These are phyloP conservation scores for Phytopythium delawarense DNA, from an alignment of 352 stramenopile species.

Conservation along the genomic window DNA sequence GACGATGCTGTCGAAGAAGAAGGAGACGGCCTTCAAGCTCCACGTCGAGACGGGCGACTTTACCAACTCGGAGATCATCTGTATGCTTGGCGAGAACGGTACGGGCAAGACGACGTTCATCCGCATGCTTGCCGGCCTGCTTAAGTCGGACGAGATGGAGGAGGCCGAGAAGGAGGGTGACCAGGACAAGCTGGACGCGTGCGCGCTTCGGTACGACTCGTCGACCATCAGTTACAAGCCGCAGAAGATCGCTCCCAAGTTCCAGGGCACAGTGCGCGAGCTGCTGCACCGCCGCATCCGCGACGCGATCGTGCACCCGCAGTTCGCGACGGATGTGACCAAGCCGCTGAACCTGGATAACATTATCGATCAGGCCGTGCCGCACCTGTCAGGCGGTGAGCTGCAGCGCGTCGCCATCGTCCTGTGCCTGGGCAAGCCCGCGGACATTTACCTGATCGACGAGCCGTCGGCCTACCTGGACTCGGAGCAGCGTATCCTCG, in stretches of 20 bases:
- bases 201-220: constrained; percentile 76
- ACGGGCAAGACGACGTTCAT: constrained; percentile 99
- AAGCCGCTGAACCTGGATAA: constrained; percentile 97
- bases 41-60: constrained; percentile 98
- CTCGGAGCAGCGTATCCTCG: constrained; percentile 99
- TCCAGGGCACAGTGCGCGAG: constrained; percentile 95
- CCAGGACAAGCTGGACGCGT: constrained; percentile 69
- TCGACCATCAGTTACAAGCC: constrained; percentile 97
- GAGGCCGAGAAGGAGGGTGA: constrained; percentile 67
- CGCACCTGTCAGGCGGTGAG: constrained; percentile 98
- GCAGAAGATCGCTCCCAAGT: constrained; percentile 97
- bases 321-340: constrained; percentile 99
- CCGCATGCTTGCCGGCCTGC: constrained; percentile 97
- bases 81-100: constrained; percentile 98
- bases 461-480: constrained; percentile 99
- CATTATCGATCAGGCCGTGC: constrained; percentile 98
- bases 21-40: constrained; percentile 94
- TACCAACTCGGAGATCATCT: constrained; percentile 99
- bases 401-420: constrained; percentile 99
- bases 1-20: constrained; percentile 94
- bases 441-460: constrained; percentile 99
- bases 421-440: constrained; percentile 96
- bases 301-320: constrained; percentile 96
- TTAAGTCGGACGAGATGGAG: constrained; percentile 98
- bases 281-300: constrained; percentile 98